phyloP scores from a whole-genome alignment of 1,284 basidiomycete genomes.

The Cryptococcus deneoformans region DNA sequence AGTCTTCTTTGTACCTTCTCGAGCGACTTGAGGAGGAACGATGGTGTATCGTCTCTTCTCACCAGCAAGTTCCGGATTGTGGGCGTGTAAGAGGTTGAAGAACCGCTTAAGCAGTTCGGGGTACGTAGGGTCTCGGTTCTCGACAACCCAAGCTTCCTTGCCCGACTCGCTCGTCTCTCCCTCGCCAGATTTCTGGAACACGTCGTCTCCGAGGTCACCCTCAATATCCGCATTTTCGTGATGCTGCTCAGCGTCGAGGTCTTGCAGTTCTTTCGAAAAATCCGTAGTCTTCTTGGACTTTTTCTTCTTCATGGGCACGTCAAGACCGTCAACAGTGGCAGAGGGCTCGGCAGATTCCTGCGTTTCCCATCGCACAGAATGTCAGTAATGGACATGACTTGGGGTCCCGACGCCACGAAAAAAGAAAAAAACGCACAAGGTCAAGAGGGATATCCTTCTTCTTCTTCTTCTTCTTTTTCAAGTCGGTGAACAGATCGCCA shows the following conservation, averaged over 20 bases:
- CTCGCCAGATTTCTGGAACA: conserved; percentile 59
- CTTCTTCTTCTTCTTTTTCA: conserved; percentile 58
- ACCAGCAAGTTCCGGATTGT: conserved; percentile 88
- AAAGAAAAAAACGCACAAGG: conserved; percentile 24
- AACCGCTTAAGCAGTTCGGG: conserved; percentile 93
- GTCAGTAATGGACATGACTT: no score
- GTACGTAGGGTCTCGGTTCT: conserved; percentile 96
- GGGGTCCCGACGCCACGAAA: no score
- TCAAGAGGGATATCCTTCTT: conserved; percentile 50
- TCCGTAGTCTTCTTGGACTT: conserved; percentile 54
- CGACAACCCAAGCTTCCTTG: conserved; percentile 73
- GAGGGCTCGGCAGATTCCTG: conserved; percentile 25
- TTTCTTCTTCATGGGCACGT: conserved; percentile 56
- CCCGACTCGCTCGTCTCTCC: conserved; percentile 55
- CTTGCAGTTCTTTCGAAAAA: conserved; percentile 68
- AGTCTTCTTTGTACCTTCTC: conserved; percentile 94
- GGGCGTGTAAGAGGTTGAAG: conserved; percentile 85
- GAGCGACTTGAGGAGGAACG: conserved; percentile 89
- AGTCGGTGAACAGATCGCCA: conserved; percentile 52
- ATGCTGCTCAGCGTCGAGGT: conserved; percentile 50
- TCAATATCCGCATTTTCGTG: conserved; percentile 56
- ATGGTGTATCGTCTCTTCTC: conserved; percentile 94
- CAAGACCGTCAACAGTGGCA: conserved; percentile 47
- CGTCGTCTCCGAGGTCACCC: conserved; percentile 77
- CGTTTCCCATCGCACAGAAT: neutral